A percentile compares a stretch with the other conserved stretches of the same genome.
Conservation (phyloP, 1,284 basidiomycete species). For the Coriolopsis trogii region DNA sequence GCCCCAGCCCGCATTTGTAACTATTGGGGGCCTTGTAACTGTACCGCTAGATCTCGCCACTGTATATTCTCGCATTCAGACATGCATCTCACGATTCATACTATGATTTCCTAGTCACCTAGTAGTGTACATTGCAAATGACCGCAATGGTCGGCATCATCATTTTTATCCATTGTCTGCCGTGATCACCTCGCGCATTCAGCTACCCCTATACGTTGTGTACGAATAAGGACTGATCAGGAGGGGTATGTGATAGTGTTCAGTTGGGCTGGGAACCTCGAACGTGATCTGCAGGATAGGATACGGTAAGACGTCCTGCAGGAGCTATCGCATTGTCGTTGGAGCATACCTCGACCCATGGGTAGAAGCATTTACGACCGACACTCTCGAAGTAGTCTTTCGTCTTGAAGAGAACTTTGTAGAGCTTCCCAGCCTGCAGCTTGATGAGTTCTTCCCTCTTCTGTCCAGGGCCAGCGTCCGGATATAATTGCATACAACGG, state of each 20-base stretch:
- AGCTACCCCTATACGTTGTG: slow-evolving; percentile 91
- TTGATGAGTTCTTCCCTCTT: slow-evolving; percentile 41
- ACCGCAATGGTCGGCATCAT: background rate
- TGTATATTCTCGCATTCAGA: slow-evolving; percentile 19
- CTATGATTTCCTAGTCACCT: no score
- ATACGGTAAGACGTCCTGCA: background rate
- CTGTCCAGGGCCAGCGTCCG: slow-evolving; percentile 41
- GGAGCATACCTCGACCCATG: slow-evolving; percentile 83
- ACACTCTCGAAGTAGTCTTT: slow-evolving; percentile 78
- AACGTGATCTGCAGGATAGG: slow-evolving; percentile 67
- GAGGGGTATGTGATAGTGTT: slow-evolving; percentile 92
- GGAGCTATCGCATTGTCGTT: no score
- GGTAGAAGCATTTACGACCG: slow-evolving; percentile 78
- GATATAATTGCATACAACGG: slow-evolving; percentile 74
- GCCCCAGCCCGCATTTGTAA: slow-evolving; percentile 4
- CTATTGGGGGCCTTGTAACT: slow-evolving; percentile 12
- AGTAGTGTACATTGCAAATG: slow-evolving; percentile 15
- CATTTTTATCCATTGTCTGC: background rate
- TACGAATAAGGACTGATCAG: slow-evolving; percentile 91
- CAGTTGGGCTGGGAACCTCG: slow-evolving; percentile 63
- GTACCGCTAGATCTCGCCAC: slow-evolving; percentile 15
- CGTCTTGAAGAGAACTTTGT: slow-evolving; percentile 86
- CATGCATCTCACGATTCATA: slow-evolving; percentile 6
- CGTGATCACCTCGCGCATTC: slow-evolving; percentile 7
- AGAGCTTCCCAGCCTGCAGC: slow-evolving; percentile 56